Evolutionary conservation across 2,329 filamentous ascomycete genomes (phyloP).

Genomic region (Botrytis hyacinthi): DNA sequence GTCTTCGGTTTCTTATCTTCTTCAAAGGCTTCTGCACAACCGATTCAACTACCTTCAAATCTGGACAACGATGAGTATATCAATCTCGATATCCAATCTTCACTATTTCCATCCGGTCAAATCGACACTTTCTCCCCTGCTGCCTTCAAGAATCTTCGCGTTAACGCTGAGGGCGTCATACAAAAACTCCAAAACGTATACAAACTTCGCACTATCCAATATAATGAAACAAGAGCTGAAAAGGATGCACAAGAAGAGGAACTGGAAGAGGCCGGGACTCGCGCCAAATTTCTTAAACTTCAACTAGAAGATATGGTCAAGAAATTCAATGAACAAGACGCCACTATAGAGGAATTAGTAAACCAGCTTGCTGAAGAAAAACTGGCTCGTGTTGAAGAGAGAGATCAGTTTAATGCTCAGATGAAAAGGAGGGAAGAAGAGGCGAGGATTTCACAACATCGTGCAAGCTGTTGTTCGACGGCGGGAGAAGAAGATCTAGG

Average conservation of each 20-base stretch:
- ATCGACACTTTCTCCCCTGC: conserved; percentile 56
- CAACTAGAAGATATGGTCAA: conserved; percentile 60
- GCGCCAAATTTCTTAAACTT: conserved; percentile 53
- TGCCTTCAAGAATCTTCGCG: conserved; percentile 60
- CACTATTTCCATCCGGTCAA: conserved; percentile 51
- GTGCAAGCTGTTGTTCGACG: conserved; percentile 14
- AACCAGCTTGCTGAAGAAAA: conserved; percentile 54
- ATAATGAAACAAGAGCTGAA: conserved; percentile 53
- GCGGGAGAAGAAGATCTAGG: conserved; percentile 33
- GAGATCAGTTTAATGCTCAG: conserved; percentile 31
- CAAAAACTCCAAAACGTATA: conserved; percentile 59
- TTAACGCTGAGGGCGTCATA: conserved; percentile 55
- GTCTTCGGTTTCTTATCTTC: conserved; percentile 34
- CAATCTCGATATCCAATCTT: conserved; percentile 53
- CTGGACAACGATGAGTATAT: conserved; percentile 52
- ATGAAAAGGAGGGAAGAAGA: conserved; percentile 24
- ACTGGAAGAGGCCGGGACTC: conserved; percentile 53
- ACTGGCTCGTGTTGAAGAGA: conserved; percentile 38
- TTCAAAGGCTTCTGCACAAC: conserved; percentile 30
- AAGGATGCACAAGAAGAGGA: conserved; percentile 55
- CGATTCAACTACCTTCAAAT: conserved; percentile 31
- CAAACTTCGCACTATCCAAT: conserved; percentile 49
- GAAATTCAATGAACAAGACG: conserved; percentile 54
- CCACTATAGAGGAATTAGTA: conserved; percentile 49
- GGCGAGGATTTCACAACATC: not conserved